Percentiles rank a stretch among this genome's conserved stretches.
phyloP scores from a whole-genome alignment of 192 early-diverging fungal genomes.

The Backusella australiensis region DNA sequence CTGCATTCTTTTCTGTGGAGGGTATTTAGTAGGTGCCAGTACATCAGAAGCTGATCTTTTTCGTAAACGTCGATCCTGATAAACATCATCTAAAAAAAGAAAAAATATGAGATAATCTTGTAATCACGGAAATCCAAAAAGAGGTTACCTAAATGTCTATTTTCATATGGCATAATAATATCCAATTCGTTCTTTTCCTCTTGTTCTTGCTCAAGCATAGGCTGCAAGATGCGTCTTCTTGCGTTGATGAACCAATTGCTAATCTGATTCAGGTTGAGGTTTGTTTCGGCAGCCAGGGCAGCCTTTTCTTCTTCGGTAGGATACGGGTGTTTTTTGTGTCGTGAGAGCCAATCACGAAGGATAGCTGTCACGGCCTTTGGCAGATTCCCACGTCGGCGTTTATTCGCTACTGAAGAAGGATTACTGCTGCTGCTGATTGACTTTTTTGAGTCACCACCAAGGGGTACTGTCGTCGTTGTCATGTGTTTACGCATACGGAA shows the following conservation, averaged over 20 bases:
- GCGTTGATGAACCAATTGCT: conserved; percentile 63
- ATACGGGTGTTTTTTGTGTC: conserved; percentile 50
- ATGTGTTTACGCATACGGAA: not conserved
- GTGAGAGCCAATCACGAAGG: conserved; percentile 43
- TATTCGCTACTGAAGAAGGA: conserved; percentile 12
- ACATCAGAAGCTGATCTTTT: conserved; percentile 6
- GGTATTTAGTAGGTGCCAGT: not conserved
- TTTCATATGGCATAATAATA: conserved; percentile 18
- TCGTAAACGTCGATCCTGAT: conserved; percentile 5
- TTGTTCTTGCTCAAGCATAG: conserved; percentile 41
- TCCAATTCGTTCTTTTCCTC: conserved; percentile 18
- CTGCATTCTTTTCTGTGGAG: conserved; percentile 5
- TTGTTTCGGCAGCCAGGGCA: conserved; percentile 39
- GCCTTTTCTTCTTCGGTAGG: conserved; percentile 50
- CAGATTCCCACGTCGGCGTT: conserved; percentile 37
- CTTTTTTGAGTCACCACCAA: conserved; percentile 10
- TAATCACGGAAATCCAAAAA: not conserved
- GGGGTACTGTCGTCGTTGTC: not conserved
- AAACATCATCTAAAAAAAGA: conserved; percentile 4
- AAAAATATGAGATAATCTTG: not conserved
- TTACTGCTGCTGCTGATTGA: not conserved
- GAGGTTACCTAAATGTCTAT: conserved; percentile 1
- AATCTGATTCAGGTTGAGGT: conserved; percentile 51
- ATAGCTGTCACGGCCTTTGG: conserved; percentile 40
- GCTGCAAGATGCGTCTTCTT: conserved; percentile 46